Evolutionary conservation across 768 basidiomycete genomes (phyloP).

Genomic region (Amanita fuliginea): DNA sequence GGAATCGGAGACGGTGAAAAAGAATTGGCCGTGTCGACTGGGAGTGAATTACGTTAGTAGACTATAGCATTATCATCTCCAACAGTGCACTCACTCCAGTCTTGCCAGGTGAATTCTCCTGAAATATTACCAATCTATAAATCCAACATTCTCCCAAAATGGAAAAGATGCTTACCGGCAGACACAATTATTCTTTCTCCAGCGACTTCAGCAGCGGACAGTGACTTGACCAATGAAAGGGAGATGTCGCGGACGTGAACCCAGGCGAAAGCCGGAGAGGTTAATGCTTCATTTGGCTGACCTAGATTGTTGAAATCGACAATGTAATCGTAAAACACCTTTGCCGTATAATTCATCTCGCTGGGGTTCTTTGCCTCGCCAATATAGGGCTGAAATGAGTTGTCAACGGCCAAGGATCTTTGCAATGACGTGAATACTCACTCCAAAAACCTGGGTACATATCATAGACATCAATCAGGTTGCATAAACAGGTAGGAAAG

Average conservation of each 20-base stretch:
- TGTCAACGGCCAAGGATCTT: not conserved
- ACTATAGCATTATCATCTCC: not conserved
- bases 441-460: not conserved
- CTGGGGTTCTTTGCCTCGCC: not conserved
- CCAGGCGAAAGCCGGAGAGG: not conserved
- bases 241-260: constrained; percentile 5
- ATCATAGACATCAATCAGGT: too few relatives aligned
- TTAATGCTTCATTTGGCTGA: not conserved
- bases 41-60: not conserved
- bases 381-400: not conserved
- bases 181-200: constrained; percentile 4
- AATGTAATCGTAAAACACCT: not conserved
- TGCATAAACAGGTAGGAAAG: not conserved
- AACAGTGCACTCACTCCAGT: constrained; percentile 1
- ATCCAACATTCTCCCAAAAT: too few relatives aligned
- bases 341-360: not conserved
- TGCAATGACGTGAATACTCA: not conserved
- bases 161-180: not conserved
- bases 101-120: not conserved
- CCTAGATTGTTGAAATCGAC: not conserved
- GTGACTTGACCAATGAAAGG: not conserved
- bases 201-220: not conserved
- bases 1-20: constrained; percentile 2
- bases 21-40: constrained; percentile 3
- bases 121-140: too few relatives aligned